phyloP scores from a whole-genome alignment of 345 rosid species.

The Rhodamnia rubescens region DNA sequence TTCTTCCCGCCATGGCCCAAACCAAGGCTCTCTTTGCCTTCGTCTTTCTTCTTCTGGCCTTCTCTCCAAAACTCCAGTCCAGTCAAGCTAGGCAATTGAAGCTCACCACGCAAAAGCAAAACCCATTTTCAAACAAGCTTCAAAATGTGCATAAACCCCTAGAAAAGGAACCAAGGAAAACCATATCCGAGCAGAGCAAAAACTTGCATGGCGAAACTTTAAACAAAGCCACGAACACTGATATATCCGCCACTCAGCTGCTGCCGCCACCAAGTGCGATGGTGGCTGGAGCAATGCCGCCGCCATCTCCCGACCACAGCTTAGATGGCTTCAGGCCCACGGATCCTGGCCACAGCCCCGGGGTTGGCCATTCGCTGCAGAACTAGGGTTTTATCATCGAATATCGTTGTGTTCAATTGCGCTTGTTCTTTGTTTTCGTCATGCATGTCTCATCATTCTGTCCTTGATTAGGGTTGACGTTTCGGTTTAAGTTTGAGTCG shows the following conservation, averaged over 20 bases:
- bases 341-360: slow-evolving; percentile 1
- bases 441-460: background rate
- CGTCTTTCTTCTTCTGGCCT: background rate
- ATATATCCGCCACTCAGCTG: background rate
- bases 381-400: background rate
- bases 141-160: background rate
- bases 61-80: background rate
- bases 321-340: slow-evolving; percentile 1
- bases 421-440: background rate
- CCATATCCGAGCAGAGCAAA: background rate
- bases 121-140: background rate
- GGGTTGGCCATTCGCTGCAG: background rate
- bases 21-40: background rate
- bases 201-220: background rate
- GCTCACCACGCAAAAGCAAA: background rate
- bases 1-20: background rate
- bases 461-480: background rate
- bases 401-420: background rate
- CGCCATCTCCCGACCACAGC: background rate
- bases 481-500: background rate
- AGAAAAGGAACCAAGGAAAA: background rate
- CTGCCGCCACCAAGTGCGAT: background rate
- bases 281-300: background rate
- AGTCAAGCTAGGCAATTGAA: background rate
- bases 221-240: background rate